phyloP scores from a whole-genome alignment of 495 filamentous ascomycete species.

The Pyrenula aspistea region DNA sequence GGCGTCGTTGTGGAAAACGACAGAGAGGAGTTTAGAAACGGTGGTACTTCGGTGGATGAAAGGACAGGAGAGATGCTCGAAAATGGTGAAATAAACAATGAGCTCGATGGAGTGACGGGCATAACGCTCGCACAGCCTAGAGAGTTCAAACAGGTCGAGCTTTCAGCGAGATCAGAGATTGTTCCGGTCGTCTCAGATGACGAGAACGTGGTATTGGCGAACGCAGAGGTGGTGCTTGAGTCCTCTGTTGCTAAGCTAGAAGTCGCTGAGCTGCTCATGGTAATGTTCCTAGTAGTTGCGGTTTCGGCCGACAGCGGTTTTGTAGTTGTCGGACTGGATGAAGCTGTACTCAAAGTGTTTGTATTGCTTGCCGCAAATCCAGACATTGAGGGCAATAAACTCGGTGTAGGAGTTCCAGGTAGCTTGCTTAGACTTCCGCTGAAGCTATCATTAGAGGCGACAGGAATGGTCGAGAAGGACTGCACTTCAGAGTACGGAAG shows the following conservation, averaged over 20 bases:
- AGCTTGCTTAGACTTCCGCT: background rate
- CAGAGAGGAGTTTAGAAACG: too few species aligned
- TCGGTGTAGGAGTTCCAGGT: constrained; percentile 9
- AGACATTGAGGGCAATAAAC: constrained; percentile 14
- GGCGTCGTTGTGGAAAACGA: too few species aligned
- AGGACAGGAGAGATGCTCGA: too few species aligned
- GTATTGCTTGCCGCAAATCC: constrained; percentile 11
- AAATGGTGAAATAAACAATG: too few species aligned
- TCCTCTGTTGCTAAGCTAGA: background rate
- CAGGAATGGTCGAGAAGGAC: background rate
- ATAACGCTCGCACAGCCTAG: too few species aligned
- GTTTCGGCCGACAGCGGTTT: background rate
- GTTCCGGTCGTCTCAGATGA: too few species aligned
- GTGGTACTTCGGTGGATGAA: too few species aligned
- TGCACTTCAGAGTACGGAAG: background rate
- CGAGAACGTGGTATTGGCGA: background rate
- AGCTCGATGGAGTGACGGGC: too few species aligned
- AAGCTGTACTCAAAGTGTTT: too few species aligned
- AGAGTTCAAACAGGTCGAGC: too few species aligned
- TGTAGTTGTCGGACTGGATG: background rate
- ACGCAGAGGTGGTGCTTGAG: background rate
- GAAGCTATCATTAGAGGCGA: background rate
- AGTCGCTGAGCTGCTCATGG: background rate
- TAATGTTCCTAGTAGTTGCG: background rate
- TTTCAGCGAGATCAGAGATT: too few species aligned